Percentiles rank a stretch among this genome's conserved stretches.
phyloP scores from a whole-genome alignment of 202 grass and related monocot species.

The Schoenoplectus triqueter region DNA sequence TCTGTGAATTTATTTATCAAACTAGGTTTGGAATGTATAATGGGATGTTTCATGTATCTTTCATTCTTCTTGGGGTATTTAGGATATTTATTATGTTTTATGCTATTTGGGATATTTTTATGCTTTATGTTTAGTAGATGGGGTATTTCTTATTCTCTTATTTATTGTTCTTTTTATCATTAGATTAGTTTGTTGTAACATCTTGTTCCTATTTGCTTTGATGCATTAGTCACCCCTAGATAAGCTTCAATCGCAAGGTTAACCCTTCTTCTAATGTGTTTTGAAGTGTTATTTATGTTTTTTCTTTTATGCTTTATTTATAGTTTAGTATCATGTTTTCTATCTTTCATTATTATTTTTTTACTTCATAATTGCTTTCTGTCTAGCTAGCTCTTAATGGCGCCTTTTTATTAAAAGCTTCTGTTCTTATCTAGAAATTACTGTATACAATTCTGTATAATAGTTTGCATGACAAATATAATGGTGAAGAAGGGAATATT shows the following conservation, averaged over 20 bases:
- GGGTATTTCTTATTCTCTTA: neutral
- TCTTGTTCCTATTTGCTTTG: neutral
- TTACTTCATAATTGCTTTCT: neutral
- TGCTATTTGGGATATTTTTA: neutral
- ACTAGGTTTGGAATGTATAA: no score
- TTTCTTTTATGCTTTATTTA: neutral
- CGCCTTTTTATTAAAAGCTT: no score
- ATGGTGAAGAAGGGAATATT: conserved; percentile 10
- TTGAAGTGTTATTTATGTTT: neutral
- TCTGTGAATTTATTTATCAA: no score
- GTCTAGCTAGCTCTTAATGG: conserved; percentile 14
- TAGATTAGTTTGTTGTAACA: conserved; percentile 7
- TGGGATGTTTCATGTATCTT: neutral
- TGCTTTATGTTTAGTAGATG: neutral
- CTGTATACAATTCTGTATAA: no score
- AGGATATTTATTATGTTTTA: neutral
- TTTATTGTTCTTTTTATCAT: neutral
- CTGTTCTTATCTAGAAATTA: no score
- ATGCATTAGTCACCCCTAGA: conserved; percentile 13
- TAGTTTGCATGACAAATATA: neutral
- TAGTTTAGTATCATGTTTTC: neutral
- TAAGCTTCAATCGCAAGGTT: conserved; percentile 24
- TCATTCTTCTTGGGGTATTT: neutral
- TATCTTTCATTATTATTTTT: neutral
- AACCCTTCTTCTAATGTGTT: conserved; percentile 2